These are phyloP conservation scores for Microglena sp. DNA, from an alignment of 139 green algal species.

Conservation along the genomic window DNA sequence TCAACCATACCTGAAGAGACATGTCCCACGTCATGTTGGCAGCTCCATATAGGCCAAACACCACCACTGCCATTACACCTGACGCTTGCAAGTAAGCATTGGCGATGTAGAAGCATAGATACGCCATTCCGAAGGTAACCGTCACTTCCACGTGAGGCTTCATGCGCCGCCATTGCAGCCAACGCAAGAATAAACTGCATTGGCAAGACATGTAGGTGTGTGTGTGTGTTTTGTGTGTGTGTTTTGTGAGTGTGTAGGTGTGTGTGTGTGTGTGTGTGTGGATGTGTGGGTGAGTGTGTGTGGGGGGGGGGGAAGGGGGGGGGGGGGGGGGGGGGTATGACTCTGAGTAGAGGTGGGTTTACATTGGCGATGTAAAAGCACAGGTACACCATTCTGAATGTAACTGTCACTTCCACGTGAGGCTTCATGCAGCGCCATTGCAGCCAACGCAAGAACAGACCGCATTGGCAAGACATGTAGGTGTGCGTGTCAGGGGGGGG, in stretches of 20 bases:
- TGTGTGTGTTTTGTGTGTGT: neutral
- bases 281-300: too few species aligned
- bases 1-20: too few species aligned
- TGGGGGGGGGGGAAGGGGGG: too few species aligned
- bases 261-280: too few species aligned
- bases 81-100: constrained; percentile 47
- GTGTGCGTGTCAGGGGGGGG: neutral
- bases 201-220: neutral
- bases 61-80: constrained; percentile 78
- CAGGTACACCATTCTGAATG: constrained; percentile 64
- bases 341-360: too few species aligned
- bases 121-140: constrained; percentile 56
- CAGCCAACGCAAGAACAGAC: constrained; percentile 18
- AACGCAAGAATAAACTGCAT: constrained; percentile 22
- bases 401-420: constrained; percentile 53
- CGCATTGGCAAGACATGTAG: constrained; percentile 1
- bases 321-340: too few species aligned
- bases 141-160: constrained; percentile 48
- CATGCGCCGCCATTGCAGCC: constrained; percentile 35
- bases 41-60: constrained; percentile 77
- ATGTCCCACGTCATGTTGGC: constrained; percentile 58
- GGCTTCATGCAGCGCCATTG: constrained; percentile 15
- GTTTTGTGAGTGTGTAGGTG: too few species aligned
- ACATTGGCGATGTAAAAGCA: constrained; percentile 68
- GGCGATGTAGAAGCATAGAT: constrained; percentile 71